Evolutionary conservation across 306 rosid genomes (phyloP).

Genomic region (Gynostemma pentaphyllum): DNA sequence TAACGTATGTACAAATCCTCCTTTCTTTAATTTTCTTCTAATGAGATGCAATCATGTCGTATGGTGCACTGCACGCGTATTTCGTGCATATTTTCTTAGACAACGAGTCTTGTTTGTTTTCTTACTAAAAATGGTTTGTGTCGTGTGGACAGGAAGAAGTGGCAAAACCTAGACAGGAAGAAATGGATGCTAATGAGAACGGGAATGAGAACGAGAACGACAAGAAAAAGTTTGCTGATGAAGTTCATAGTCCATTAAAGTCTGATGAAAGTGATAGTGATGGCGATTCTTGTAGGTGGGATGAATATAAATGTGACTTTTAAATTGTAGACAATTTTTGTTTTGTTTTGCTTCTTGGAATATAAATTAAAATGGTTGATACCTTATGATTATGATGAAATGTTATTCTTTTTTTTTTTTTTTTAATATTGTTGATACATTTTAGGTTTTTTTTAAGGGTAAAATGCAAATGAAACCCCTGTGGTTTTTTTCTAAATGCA

Average conservation of each 20-base stretch:
- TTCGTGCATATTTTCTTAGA: too few relatives aligned
- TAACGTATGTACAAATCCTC: conserved; percentile 37
- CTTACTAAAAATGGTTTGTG: neutral
- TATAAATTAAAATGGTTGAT: too few relatives aligned
- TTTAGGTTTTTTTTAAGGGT: too few relatives aligned
- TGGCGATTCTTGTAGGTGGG: conserved; percentile 27
- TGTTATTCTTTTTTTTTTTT: too few relatives aligned
- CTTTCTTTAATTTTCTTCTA: conserved; percentile 12
- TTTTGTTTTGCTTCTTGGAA: too few relatives aligned
- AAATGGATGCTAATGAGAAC: conserved; percentile 1
- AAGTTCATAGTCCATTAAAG: conserved; percentile 37
- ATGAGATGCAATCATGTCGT: neutral
- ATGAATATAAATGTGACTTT: conserved; percentile 22
- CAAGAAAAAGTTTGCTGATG: conserved; percentile 19
- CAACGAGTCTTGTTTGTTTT: too few relatives aligned
- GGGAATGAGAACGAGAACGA: conserved; percentile 5
- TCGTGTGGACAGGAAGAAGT: conserved; percentile 37
- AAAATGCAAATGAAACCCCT: too few relatives aligned
- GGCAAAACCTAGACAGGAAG: conserved; percentile 19
- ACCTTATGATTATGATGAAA: too few relatives aligned
- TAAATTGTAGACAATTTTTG: neutral
- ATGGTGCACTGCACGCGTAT: too few relatives aligned
- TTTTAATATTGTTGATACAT: too few relatives aligned
- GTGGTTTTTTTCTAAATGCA: too few relatives aligned
- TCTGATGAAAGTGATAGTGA: conserved; percentile 36